phyloP scores from a whole-genome alignment of 2,329 filamentous ascomycete genomes.

The Cadophora sp. region DNA sequence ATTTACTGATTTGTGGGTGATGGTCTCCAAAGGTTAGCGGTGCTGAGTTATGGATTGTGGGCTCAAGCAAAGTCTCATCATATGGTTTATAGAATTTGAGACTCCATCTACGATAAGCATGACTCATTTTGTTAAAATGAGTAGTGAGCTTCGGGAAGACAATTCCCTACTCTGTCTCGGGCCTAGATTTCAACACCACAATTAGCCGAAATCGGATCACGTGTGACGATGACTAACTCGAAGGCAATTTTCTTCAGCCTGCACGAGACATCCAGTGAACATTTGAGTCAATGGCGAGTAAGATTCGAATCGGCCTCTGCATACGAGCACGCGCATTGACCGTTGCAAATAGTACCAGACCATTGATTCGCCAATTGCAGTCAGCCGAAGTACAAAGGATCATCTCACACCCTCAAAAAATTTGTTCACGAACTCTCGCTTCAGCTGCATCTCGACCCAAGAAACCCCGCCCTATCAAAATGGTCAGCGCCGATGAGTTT shows the following conservation, averaged over 20 bases:
- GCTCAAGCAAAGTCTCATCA: too few species aligned
- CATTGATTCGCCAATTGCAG: neutral
- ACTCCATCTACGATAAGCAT: too few species aligned
- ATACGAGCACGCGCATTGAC: slow-evolving; percentile 11
- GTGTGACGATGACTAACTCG: slow-evolving; percentile 1
- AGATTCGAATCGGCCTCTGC: slow-evolving; percentile 15
- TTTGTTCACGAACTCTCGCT: slow-evolving; percentile 4
- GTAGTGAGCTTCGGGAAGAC: too few species aligned
- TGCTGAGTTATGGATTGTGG: too few species aligned
- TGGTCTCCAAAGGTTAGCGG: too few species aligned
- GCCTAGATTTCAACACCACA: neutral
- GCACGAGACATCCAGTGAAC: neutral
- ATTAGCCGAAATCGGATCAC: neutral
- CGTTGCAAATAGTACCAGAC: neutral
- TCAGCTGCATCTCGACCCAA: slow-evolving; percentile 18
- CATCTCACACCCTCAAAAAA: neutral
- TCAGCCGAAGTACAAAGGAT: slow-evolving; percentile 3
- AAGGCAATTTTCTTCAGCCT: neutral
- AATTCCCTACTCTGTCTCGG: too few species aligned
- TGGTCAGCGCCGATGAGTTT: slow-evolving; percentile 55
- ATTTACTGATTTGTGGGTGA: too few species aligned
- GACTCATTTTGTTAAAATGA: too few species aligned
- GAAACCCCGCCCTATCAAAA: slow-evolving; percentile 22
- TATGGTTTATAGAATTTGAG: too few species aligned
- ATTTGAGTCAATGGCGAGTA: slow-evolving; percentile 17